Conservation (phyloP, 352 stramenopile species). For the Saprolegnia parasitica region DNA sequence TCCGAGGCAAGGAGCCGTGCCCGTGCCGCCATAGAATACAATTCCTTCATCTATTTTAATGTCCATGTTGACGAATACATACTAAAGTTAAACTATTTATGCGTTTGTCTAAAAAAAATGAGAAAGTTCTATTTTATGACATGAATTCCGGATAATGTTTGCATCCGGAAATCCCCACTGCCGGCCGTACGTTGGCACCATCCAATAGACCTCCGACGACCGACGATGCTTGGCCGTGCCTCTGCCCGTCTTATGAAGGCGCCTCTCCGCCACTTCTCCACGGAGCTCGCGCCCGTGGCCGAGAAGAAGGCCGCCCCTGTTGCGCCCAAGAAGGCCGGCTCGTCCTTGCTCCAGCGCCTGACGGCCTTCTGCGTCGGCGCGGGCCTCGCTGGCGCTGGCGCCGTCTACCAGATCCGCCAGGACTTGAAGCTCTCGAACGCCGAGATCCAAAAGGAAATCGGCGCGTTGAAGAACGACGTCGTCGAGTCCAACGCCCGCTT, state of each 20-base stretch:
- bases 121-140: background rate
- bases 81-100: background rate
- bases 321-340: constrained; percentile 13
- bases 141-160: background rate
- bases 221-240: constrained; percentile 13
- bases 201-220: constrained; percentile 1
- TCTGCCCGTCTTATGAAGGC: constrained; percentile 4
- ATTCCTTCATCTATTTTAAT: background rate
- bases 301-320: background rate
- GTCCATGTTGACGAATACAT: background rate
- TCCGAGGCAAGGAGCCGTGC: too few relatives aligned
- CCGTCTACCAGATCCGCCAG: constrained; percentile 25
- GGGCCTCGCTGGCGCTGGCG: constrained; percentile 15
- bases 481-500: constrained; percentile 23
- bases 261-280: constrained; percentile 18
- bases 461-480: constrained; percentile 20
- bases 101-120: background rate
- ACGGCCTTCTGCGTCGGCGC: constrained; percentile 17
- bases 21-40: background rate
- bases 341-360: constrained; percentile 17
- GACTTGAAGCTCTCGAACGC: constrained; percentile 24
- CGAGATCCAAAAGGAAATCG: constrained; percentile 19
- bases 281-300: constrained; percentile 8
- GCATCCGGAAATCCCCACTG: background rate
- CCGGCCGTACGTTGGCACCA: background rate